Percentiles rank a stretch among this genome's conserved stretches.
Evolutionary conservation across 139 green algal species (phyloP).

Genomic region (Ettlia oleoabundans): DNA sequence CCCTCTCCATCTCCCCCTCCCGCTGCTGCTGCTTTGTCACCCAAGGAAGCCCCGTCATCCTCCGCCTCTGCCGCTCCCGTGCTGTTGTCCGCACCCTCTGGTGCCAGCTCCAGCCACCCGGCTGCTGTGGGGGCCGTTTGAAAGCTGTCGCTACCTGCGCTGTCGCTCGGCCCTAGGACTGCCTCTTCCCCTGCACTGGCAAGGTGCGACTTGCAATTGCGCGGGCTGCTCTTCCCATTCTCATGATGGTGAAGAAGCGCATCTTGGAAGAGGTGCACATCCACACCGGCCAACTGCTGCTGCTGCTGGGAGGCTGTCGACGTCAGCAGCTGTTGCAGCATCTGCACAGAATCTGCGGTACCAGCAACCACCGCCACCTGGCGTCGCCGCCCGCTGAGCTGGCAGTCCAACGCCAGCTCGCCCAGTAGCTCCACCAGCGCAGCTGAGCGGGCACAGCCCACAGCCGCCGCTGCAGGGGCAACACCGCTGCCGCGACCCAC

Average conservation of each 20-base stretch:
- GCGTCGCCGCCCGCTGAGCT: not conserved
- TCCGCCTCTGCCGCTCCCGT: not conserved
- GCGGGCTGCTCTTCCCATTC: too few species aligned
- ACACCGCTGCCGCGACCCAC: not conserved
- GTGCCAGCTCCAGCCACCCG: too few species aligned
- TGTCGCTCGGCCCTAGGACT: too few species aligned
- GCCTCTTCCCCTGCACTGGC: too few species aligned
- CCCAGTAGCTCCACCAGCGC: slow-evolving; percentile 22
- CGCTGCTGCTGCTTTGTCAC: not conserved
- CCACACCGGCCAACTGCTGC: too few species aligned
- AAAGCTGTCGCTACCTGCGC: too few species aligned
- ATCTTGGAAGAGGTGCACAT: too few species aligned
- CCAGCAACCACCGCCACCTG: slow-evolving; percentile 23
- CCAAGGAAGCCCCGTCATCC: not conserved
- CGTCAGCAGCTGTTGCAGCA: not conserved
- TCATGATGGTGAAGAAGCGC: too few species aligned
- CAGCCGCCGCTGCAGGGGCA: not conserved
- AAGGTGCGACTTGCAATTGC: too few species aligned
- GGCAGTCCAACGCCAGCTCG: not conserved
- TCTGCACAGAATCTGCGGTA: not conserved
- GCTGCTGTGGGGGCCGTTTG: too few species aligned
- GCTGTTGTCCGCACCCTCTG: too few species aligned
- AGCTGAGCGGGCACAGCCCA: not conserved
- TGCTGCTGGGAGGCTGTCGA: too few species aligned
- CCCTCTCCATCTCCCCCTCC: not conserved